Evolutionary conservation across 2,329 filamentous ascomycete species (phyloP), one percentile per base, ranked within the genome.

Genomic region (Aspergillus glaucus): DNA sequence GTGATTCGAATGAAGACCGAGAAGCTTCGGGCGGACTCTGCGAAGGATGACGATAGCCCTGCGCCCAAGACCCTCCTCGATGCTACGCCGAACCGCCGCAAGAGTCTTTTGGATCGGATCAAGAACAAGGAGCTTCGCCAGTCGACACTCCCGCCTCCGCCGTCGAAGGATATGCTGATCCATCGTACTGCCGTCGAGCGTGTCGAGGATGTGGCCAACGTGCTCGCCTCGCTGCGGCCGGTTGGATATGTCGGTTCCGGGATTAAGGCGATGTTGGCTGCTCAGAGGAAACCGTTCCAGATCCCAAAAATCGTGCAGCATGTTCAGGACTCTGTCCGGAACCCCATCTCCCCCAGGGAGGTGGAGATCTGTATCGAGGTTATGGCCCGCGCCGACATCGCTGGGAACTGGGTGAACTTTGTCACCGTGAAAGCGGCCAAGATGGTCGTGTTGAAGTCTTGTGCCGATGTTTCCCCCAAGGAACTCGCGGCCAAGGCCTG

Each of bases 81-180:
- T 45, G 61, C 54, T 32, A 63, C 61, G 6, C 55, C 47, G 22
- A 62, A 63, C 39, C 70, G 71, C 15, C 66, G 68, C 45, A 82
- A 86, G 72, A 81, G 80, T 46, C 79, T 94, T 21, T 76, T 93
- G 49, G 87, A 91, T 65, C 84, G 87, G 44, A 80, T 94, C 54
- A 84, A 86, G 54, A 75, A 79, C 47, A 92, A 92, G 72, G 80
- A 87, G 56, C 67, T 56, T 32, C 64, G 59, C 26, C 72, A 70
- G 74, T 79, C 63, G 64, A 79, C 63, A 61, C 72, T 52, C 55
- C 70, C 52, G 45, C 70, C 50, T 49, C 74, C 50, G 0, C 78
- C 76, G 0, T 71, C 78, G 0, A 73, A 77, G 19, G 77, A 74
- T 15, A 76, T 83, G 56, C 69, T 87, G 3, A 72, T 79, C 53